These are phyloP conservation scores for Leptodermis oblonga DNA, from an alignment of 257 asterid species.

Conservation along the genomic window DNA sequence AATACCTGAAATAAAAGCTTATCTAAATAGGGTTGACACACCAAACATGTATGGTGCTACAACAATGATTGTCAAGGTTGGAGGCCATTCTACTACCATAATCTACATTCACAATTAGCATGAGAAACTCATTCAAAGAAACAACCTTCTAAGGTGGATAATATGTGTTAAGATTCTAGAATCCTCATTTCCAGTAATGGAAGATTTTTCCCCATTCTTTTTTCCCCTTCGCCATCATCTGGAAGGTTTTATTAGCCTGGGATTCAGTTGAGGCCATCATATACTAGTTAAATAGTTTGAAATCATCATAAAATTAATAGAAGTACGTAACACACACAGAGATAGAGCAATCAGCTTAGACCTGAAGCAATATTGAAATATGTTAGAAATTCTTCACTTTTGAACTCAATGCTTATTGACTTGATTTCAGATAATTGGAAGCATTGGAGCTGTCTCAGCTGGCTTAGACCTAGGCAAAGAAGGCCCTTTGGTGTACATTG, in stretches of 20 bases:
- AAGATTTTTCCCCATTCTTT: too few species aligned
- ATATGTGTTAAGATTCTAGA: background rate
- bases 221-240: too few species aligned
- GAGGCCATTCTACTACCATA: conserved; percentile 9
- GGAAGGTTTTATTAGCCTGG: too few species aligned
- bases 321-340: too few species aligned
- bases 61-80: conserved; percentile 72
- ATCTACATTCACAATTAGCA: background rate
- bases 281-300: too few species aligned
- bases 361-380: background rate
- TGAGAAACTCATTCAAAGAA: too few species aligned
- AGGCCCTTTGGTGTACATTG: conserved; percentile 88
- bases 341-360: too few species aligned
- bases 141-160: background rate
- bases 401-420: conserved; percentile 19
- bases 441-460: conserved; percentile 91
- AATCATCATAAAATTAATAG: too few species aligned
- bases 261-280: background rate
- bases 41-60: conserved; percentile 89
- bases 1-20: conserved; percentile 88
- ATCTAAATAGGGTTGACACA: conserved; percentile 85
- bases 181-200: background rate
- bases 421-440: conserved; percentile 63
- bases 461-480: conserved; percentile 92
- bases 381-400: background rate